Percentiles rank a stretch among this genome's conserved stretches.
Evolutionary conservation across 257 asterid genomes (phyloP).

Genomic region (Solanum rostratum): DNA sequence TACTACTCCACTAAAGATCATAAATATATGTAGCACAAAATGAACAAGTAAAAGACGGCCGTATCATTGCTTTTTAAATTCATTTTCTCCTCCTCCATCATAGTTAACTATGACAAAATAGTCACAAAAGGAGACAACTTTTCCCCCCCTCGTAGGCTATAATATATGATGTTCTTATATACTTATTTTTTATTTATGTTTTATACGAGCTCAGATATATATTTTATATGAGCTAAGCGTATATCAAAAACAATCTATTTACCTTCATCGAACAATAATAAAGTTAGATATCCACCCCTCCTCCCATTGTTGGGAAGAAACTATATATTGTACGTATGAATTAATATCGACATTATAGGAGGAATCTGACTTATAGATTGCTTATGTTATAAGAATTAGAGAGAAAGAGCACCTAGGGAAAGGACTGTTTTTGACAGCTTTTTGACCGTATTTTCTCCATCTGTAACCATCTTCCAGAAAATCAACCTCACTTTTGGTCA

Average conservation of each 20-base stretch:
- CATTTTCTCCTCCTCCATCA: not conserved
- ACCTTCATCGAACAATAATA: too few relatives aligned
- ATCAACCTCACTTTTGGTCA: constrained; percentile 81
- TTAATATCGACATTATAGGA: too few relatives aligned
- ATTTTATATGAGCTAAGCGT: too few relatives aligned
- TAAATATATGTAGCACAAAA: not conserved
- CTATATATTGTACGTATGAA: too few relatives aligned
- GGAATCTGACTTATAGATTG: too few relatives aligned
- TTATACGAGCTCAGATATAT: too few relatives aligned
- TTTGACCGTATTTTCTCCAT: constrained; percentile 90
- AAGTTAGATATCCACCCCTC: too few relatives aligned
- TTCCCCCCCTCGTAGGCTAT: not conserved
- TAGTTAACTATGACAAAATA: not conserved
- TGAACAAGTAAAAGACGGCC: not conserved
- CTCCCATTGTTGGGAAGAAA: too few relatives aligned
- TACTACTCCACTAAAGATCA: not conserved
- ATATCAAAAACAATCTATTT: too few relatives aligned
- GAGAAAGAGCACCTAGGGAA: constrained; percentile 42
- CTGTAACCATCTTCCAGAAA: constrained; percentile 75
- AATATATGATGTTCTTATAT: not conserved
- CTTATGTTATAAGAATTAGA: too few relatives aligned
- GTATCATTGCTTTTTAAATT: not conserved
- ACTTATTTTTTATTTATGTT: too few relatives aligned
- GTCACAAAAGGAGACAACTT: not conserved
- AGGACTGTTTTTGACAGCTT: constrained; percentile 84